These are phyloP conservation scores for Starmera stellimalicola DNA, from an alignment of 1,139 yeast genomes.

Conservation along the genomic window DNA sequence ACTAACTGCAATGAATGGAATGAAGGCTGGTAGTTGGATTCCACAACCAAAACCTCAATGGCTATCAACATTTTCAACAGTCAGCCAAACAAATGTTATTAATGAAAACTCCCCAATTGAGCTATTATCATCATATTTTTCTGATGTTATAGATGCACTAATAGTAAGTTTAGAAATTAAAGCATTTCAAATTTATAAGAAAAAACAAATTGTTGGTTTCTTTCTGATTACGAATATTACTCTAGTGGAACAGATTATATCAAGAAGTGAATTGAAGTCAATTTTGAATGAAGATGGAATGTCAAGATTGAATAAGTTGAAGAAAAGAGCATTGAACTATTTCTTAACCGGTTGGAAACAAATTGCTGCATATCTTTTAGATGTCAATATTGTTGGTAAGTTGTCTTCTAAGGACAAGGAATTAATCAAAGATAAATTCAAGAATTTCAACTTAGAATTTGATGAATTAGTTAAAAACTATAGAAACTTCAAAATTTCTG, in stretches of 20 bases:
- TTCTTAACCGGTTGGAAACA: slow-evolving; percentile 81
- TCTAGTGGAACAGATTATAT: slow-evolving; percentile 64
- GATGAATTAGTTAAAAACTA: slow-evolving; percentile 63
- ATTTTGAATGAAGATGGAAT: slow-evolving; percentile 58
- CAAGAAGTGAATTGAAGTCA: slow-evolving; percentile 45
- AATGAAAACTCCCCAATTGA: slow-evolving; percentile 35
- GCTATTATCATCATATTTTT: slow-evolving; percentile 52
- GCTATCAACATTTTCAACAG: slow-evolving; percentile 40
- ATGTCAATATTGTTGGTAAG: slow-evolving; percentile 51
- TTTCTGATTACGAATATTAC: slow-evolving; percentile 64
- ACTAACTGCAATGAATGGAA: slow-evolving; percentile 36
- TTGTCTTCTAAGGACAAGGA: slow-evolving; percentile 68
- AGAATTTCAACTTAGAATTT: slow-evolving; percentile 71
- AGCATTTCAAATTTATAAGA: slow-evolving; percentile 36
- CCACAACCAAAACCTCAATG: slow-evolving; percentile 47
- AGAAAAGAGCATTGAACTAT: slow-evolving; percentile 65
- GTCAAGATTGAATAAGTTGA: slow-evolving; percentile 56
- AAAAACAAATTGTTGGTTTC: slow-evolving; percentile 46
- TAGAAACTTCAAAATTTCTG: slow-evolving; percentile 56
- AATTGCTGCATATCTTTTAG: slow-evolving; percentile 68
- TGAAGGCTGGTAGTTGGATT: slow-evolving; percentile 63
- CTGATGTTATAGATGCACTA: slow-evolving; percentile 70
- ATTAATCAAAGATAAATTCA: slow-evolving; percentile 76
- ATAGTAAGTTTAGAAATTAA: slow-evolving; percentile 49
- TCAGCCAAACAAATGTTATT: slow-evolving; percentile 22